These are phyloP conservation scores for Termitomyces sp. DNA, from an alignment of 768 basidiomycete species.

Conservation along the genomic window DNA sequence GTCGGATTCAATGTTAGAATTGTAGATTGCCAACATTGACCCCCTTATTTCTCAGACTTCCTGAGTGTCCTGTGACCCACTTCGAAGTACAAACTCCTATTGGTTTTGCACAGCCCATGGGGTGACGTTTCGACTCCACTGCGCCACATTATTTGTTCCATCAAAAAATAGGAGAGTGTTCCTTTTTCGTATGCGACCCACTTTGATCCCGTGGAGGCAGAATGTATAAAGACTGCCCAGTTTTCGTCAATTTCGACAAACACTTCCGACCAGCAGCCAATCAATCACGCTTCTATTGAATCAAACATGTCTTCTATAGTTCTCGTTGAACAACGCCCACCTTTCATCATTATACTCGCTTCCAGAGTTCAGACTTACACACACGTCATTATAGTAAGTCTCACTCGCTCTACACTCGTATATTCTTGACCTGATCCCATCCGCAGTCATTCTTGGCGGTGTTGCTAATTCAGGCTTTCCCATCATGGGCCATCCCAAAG, in stretches of 20 bases:
- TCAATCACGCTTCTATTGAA: background rate
- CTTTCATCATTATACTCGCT: background rate
- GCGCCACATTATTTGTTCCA: background rate
- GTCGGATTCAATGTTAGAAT: background rate
- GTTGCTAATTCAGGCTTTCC: background rate
- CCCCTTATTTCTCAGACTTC: background rate
- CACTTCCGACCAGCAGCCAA: too few species aligned
- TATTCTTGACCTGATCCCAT: conserved; percentile 2
- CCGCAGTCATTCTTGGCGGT: conserved; percentile 3
- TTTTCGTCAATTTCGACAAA: background rate
- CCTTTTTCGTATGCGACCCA: background rate
- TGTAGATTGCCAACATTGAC: background rate
- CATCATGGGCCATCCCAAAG: background rate
- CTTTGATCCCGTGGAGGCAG: background rate
- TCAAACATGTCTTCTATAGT: background rate
- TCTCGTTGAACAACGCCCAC: conserved; percentile 2
- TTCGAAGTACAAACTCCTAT: background rate
- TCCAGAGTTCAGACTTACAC: conserved; percentile 1
- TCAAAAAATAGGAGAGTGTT: background rate
- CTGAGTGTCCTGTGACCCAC: background rate
- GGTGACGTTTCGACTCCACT: background rate
- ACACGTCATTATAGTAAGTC: conserved; percentile 1
- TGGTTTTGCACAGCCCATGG: background rate
- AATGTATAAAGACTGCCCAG: conserved; percentile 1
- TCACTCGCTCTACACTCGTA: background rate